A percentile compares a stretch with the other conserved stretches of the same genome.
Conservation (phyloP, 352 stramenopile species). For the Lagenidium sp. region DNA sequence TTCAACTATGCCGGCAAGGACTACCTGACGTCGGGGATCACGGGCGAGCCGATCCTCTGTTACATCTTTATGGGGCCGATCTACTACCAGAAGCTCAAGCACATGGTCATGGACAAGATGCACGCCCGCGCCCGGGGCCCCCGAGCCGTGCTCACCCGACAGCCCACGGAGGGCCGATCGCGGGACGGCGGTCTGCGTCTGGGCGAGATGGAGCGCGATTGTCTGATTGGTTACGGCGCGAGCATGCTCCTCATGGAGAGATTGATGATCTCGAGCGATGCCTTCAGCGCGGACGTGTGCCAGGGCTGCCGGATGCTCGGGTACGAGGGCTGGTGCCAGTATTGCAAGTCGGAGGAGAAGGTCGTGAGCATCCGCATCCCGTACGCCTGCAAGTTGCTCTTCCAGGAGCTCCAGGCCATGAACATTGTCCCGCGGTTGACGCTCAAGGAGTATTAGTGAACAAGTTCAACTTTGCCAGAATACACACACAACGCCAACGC, state of each 20-base stretch:
- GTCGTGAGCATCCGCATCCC: slow-evolving; percentile 97
- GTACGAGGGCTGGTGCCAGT: slow-evolving; percentile 98
- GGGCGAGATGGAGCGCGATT: slow-evolving; percentile 99
- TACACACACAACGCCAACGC: no score
- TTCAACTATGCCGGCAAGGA: slow-evolving; percentile 99
- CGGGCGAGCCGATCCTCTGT: slow-evolving; percentile 95
- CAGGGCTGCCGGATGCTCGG: slow-evolving; percentile 96
- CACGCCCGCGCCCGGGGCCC: slow-evolving; percentile 95
- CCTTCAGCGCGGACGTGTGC: slow-evolving; percentile 98
- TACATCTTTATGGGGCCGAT: slow-evolving; percentile 99
- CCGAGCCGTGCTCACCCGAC: slow-evolving; percentile 94
- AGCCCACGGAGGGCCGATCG: slow-evolving; percentile 98
- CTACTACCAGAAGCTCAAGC: slow-evolving; percentile 99
- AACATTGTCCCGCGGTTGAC: slow-evolving; percentile 98
- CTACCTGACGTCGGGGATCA: slow-evolving; percentile 91
- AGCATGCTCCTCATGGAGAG: slow-evolving; percentile 99
- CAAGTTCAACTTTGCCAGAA: background rate
- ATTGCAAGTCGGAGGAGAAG: slow-evolving; percentile 97
- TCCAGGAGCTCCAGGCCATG: slow-evolving; percentile 99
- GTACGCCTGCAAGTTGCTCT: slow-evolving; percentile 99
- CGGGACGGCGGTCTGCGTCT: slow-evolving; percentile 97
- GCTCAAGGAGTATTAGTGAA: slow-evolving; percentile 88
- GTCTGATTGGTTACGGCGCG: slow-evolving; percentile 99
- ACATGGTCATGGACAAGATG: slow-evolving; percentile 99
- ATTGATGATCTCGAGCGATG: slow-evolving; percentile 99